phyloP scores from a whole-genome alignment of 2,329 filamentous ascomycete species.

The Trichophyton mentagrophytes region DNA sequence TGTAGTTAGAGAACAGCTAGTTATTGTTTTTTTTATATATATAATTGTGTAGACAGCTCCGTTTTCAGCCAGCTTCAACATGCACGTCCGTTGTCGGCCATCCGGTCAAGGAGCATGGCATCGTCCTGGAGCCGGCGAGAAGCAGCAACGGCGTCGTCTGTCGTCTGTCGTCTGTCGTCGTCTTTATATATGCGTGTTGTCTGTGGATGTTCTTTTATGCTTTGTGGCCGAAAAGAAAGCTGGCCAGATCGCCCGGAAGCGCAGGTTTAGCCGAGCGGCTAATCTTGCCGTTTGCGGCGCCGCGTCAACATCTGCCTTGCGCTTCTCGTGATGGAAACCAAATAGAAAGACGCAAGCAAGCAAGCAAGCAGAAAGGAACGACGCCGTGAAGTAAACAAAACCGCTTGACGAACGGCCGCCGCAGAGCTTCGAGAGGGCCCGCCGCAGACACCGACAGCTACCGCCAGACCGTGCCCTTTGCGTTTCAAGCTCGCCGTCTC shows the following conservation, averaged over 20 bases:
- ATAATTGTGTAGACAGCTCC: slow-evolving; percentile 7
- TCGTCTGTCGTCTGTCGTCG: too few species aligned
- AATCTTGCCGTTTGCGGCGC: slow-evolving; percentile 15
- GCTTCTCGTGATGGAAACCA: not conserved
- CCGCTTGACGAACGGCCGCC: not conserved
- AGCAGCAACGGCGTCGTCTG: too few species aligned
- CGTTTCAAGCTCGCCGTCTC: not conserved
- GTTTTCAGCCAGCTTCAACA: not conserved
- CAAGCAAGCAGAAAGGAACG: not conserved
- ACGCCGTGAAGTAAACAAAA: not conserved
- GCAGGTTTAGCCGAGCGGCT: slow-evolving; percentile 15
- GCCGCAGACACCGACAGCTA: not conserved
- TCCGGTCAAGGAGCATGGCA: not conserved
- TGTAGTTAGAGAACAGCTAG: not conserved
- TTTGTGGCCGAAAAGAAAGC: not conserved
- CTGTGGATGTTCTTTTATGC: not conserved
- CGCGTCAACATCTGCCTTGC: slow-evolving; percentile 20
- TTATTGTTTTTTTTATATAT: not conserved
- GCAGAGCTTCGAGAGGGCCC: not conserved
- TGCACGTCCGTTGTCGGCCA: not conserved
- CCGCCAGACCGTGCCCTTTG: not conserved
- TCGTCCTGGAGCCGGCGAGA: not conserved
- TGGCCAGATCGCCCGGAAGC: slow-evolving; percentile 5
- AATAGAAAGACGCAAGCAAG: not conserved
- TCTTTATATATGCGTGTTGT: not conserved